Evolutionary conservation across 2,329 filamentous ascomycete genomes (phyloP).

Genomic region (Pyricularia pennisetigena): DNA sequence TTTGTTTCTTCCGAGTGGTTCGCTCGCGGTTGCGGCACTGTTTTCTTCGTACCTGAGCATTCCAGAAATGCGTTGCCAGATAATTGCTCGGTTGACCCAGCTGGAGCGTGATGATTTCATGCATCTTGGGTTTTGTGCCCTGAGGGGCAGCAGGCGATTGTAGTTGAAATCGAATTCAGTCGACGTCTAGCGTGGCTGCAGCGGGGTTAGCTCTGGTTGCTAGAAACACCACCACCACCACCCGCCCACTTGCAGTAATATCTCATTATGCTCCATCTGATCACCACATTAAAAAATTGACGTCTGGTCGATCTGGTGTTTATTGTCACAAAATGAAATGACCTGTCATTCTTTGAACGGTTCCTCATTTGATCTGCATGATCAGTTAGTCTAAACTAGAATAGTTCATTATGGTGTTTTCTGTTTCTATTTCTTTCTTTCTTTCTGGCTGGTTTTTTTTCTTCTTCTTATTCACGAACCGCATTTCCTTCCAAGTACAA

Average conservation of each 20-base stretch:
- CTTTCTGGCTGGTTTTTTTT: too few relatives aligned
- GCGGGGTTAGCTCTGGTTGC: background rate
- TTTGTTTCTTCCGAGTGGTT: background rate
- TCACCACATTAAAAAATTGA: too few relatives aligned
- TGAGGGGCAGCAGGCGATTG: background rate
- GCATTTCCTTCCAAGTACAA: too few relatives aligned
- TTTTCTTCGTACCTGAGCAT: slow-evolving; percentile 59
- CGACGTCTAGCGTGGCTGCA: background rate
- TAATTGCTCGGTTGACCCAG: slow-evolving; percentile 91
- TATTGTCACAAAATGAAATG: background rate
- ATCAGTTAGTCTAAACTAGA: background rate
- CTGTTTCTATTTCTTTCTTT: too few relatives aligned
- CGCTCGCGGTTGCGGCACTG: background rate
- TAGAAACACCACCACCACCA: background rate
- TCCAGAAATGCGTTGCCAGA: slow-evolving; percentile 94
- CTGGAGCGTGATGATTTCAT: slow-evolving; percentile 90
- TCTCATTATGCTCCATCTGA: background rate
- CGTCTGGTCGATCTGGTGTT: background rate
- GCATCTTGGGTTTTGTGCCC: slow-evolving; percentile 47
- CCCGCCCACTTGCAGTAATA: background rate
- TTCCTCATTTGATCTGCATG: background rate
- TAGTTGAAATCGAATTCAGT: background rate
- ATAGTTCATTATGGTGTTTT: too few relatives aligned
- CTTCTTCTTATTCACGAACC: too few relatives aligned
- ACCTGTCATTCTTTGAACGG: background rate